Conservation (phyloP, 1,139 yeast species). For the Torulaspora globosa region DNA sequence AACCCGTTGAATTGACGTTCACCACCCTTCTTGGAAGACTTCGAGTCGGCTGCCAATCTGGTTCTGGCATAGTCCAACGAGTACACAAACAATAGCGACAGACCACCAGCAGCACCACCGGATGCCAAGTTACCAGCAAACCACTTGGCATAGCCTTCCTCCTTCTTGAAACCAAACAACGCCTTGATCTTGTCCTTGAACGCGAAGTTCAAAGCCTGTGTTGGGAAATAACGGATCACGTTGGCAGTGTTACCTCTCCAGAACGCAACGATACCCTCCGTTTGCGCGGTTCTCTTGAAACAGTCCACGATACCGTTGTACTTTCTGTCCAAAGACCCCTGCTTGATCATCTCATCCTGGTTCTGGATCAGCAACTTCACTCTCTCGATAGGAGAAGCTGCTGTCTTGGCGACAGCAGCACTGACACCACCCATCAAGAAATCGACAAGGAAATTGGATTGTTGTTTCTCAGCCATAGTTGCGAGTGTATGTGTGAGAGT, state of each 20-base stretch:
- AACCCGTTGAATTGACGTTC: conserved; percentile 77
- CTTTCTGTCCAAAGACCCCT: conserved; percentile 64
- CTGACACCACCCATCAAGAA: conserved; percentile 80
- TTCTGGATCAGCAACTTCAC: conserved; percentile 76
- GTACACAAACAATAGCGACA: conserved; percentile 70
- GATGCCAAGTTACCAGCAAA: conserved; percentile 78
- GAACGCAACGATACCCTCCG: conserved; percentile 67
- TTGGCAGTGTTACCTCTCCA: conserved; percentile 87
- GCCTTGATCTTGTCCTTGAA: conserved; percentile 79
- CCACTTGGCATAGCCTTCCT: conserved; percentile 60
- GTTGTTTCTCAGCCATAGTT: conserved; percentile 25
- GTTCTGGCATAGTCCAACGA: conserved; percentile 81
- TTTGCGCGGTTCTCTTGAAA: conserved; percentile 66
- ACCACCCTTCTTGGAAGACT: conserved; percentile 58
- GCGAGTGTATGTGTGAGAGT: background rate
- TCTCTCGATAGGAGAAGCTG: conserved; percentile 82
- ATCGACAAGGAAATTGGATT: conserved; percentile 47
- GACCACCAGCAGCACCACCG: conserved; percentile 81
- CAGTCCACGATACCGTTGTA: conserved; percentile 69
- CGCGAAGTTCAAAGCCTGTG: conserved; percentile 80
- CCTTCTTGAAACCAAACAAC: conserved; percentile 72
- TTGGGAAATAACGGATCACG: conserved; percentile 80
- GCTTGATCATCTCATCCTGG: conserved; percentile 80
- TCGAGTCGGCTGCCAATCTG: conserved; percentile 79
- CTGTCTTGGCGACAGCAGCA: conserved; percentile 81